Evolutionary conservation across 2,329 filamentous ascomycete genomes (phyloP), one percentile per base, ranked within the genome.

Genomic region (Camptophora hylomeconis): DNA sequence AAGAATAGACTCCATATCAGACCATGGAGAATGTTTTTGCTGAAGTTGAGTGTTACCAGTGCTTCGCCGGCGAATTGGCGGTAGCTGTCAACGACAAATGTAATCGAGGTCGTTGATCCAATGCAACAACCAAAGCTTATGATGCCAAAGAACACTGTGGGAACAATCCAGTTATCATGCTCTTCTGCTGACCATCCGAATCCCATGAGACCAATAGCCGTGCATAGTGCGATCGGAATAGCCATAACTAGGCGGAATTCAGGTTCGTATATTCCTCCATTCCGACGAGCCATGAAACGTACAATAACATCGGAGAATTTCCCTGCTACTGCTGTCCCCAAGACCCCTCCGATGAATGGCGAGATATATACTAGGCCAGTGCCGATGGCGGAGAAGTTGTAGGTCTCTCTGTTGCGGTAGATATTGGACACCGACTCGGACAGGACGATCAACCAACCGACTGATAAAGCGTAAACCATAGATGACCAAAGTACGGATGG

Each of bases 401-500:
- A 95, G 0, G 63, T 65, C 0, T 67, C 60, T 0, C 63, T 60
- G 31, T 72, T 63, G 20, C 80, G 72, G 52, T 82, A 95, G 36
- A 95, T 79, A 34, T 78, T 65, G 0, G 82, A 70, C 3, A 95
- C 73, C 0, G 79, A 80, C 53, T 95, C 86, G 1, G 84, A 93
- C 2, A 95, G 69, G 23, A 95, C 84, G 41, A 95, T 94, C 16
- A 95, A 67, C 89, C 87, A 95, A 20, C 87, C 87, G 5, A 95
- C 71, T 0, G 84, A 89, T 44, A 89, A 76, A 0, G 84, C 64
- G 50, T 95, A 95, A 3, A 93, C 72, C 1, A 80, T 63, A 0
- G 83, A 63, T 5, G 81, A 87, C 87, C 86, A 95, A 6, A 94
- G 67, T 1, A 95, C 80, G 1, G 80, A 72, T 0, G 89, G 89